These are phyloP conservation scores for Leucocoprinus birnbaumii DNA, from an alignment of 768 basidiomycete genomes.

Conservation along the genomic window DNA sequence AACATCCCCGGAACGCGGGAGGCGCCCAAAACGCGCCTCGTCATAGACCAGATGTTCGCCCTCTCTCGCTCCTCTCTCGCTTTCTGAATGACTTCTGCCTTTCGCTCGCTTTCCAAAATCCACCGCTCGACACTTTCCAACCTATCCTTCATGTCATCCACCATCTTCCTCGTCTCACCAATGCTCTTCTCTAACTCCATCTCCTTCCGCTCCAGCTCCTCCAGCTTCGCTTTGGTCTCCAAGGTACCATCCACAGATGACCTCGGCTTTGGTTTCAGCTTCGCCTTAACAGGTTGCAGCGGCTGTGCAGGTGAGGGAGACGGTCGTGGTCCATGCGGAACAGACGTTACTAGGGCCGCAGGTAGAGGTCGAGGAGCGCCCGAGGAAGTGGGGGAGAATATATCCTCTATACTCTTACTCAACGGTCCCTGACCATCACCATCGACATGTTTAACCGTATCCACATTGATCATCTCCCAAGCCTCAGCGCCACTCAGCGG, in stretches of 20 bases:
- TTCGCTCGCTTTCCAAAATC: background rate
- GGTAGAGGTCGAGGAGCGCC: background rate
- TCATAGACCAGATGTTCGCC: background rate
- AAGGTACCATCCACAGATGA: background rate
- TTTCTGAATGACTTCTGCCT: background rate
- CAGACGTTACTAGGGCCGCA: no score
- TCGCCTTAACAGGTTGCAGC: background rate
- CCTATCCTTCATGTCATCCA: background rate
- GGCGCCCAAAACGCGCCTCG: background rate
- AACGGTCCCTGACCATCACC: background rate
- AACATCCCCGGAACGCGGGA: conserved; percentile 5
- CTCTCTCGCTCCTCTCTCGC: background rate
- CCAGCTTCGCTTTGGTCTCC: background rate
- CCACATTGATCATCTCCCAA: conserved; percentile 10
- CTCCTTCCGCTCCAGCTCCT: background rate
- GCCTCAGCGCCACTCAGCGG: conserved; percentile 8
- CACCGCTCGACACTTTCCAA: background rate
- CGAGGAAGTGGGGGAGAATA: background rate
- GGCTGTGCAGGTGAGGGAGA: background rate
- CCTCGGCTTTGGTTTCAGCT: background rate
- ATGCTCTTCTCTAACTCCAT: background rate
- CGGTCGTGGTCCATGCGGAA: background rate
- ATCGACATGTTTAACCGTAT: conserved; percentile 9
- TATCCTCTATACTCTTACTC: conserved; percentile 7
- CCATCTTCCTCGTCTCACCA: background rate